Percentiles rank a stretch among this genome's conserved stretches.
Evolutionary conservation across 2,329 filamentous ascomycete species (phyloP).

Genomic region (Lachnellula arida): DNA sequence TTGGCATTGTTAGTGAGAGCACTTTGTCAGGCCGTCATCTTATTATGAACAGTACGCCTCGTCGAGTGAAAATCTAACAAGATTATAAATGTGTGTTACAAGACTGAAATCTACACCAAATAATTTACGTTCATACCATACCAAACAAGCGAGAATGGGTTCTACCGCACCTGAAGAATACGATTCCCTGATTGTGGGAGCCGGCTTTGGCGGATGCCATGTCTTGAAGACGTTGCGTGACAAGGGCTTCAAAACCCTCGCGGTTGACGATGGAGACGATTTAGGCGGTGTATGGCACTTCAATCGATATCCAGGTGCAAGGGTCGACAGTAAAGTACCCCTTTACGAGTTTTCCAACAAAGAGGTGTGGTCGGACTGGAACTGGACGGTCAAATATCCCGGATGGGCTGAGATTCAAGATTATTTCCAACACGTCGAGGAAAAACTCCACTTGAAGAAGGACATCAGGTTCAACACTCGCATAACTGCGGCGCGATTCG

Average conservation of each 20-base stretch:
- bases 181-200: conserved; percentile 28
- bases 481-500: conserved; percentile 11
- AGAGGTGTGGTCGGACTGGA: conserved; percentile 48
- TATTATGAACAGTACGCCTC: too few relatives aligned
- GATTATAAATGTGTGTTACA: too few relatives aligned
- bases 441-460: conserved; percentile 49
- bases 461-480: conserved; percentile 13
- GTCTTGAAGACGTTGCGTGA: too few relatives aligned
- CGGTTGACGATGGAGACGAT: too few relatives aligned
- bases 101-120: too few relatives aligned
- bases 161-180: too few relatives aligned
- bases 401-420: conserved; percentile 46
- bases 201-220: conserved; percentile 38
- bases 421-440: conserved; percentile 59
- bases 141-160: too few relatives aligned
- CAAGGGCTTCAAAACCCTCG: too few relatives aligned
- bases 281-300: conserved; percentile 3
- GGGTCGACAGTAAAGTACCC: conserved; percentile 20
- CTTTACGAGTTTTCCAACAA: conserved; percentile 26
- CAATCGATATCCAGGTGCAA: conserved; percentile 24
- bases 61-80: too few relatives aligned
- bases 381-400: conserved; percentile 50
- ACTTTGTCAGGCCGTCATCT: too few relatives aligned
- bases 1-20: too few relatives aligned
- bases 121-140: too few relatives aligned